These are phyloP conservation scores for Atkinsonella texensis DNA, from an alignment of 2,329 filamentous ascomycete species.

Conservation along the genomic window DNA sequence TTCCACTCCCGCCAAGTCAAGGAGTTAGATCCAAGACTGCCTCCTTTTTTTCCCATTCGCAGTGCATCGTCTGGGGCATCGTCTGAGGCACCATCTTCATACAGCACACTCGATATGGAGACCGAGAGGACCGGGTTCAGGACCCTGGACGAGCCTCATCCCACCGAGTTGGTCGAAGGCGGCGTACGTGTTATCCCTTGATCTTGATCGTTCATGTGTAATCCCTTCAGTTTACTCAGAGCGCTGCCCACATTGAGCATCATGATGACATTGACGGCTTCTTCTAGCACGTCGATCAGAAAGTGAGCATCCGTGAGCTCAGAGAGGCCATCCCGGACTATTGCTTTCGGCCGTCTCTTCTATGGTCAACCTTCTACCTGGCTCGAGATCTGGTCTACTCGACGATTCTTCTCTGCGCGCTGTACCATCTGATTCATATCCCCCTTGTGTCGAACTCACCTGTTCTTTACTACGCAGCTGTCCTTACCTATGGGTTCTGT, in stretches of 20 bases:
- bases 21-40: too few relatives aligned
- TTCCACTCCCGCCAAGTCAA: too few relatives aligned
- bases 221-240: neutral
- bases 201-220: neutral
- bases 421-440: neutral
- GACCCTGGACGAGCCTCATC: constrained; percentile 1
- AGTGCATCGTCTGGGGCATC: too few relatives aligned
- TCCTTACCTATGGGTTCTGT: constrained; percentile 44
- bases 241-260: neutral
- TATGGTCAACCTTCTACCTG: constrained; percentile 29
- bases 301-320: neutral
- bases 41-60: too few relatives aligned
- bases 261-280: neutral
- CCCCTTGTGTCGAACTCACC: neutral
- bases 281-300: neutral
- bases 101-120: neutral
- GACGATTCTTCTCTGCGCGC: constrained; percentile 14
- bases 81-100: too few relatives aligned
- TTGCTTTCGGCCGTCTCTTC: constrained; percentile 38
- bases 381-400: constrained; percentile 42
- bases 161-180: constrained; percentile 1
- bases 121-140: constrained; percentile 1
- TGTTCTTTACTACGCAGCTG: neutral
- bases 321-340: constrained; percentile 41
- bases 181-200: neutral